Evolutionary conservation across 2,329 filamentous ascomycete species (phyloP), one percentile per base, ranked within the genome.

Genomic region (Cercospora sp.): DNA sequence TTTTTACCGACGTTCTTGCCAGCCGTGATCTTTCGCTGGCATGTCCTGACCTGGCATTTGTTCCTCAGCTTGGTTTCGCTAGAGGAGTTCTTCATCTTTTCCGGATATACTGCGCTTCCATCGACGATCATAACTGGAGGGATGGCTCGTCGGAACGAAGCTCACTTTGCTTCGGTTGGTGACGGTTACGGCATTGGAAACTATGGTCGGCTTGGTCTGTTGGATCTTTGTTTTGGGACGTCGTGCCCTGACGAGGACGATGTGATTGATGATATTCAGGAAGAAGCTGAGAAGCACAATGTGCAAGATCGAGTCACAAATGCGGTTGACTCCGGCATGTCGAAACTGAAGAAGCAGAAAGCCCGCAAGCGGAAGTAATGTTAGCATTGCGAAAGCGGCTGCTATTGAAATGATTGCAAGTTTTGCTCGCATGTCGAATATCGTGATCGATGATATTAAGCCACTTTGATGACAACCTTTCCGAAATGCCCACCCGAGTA

Each of bases 21-120:
- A 0, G 86, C 89, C 1, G 79, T 89, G 20, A 71, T 86, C n/a
- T 82, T 92, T 48, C 87, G 88, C 8, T 88, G 89, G 39, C 91
- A 93, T 77, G 83, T 92, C 3, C 82, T 93, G n/a, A 91, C 89
- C 0, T 92, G 90, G 80, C 84, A 91, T 65, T 74, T 91, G 10
- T 86, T 91, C 70, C 81, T 89, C 16, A 83, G 85, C 0, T 75
- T 92, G 28, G 85, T 86, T 69, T 90, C 89, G 2, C 75, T 89
- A 0, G 89, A 92, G 71, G 90, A 92, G 71, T 87, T 87, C 0
- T 80, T 92, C 59, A 82, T 88, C 30, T 87, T 87, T 79, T 91
- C 87, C 0, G 90, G 90, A 0, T 93, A 93, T 78, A 86, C 83
- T 16, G 80, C 87, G 6, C 79, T 89, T 64, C 86, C 87, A 2